phyloP scores from a whole-genome alignment of 1,139 yeast species.

The Maudiozyma humilis region DNA sequence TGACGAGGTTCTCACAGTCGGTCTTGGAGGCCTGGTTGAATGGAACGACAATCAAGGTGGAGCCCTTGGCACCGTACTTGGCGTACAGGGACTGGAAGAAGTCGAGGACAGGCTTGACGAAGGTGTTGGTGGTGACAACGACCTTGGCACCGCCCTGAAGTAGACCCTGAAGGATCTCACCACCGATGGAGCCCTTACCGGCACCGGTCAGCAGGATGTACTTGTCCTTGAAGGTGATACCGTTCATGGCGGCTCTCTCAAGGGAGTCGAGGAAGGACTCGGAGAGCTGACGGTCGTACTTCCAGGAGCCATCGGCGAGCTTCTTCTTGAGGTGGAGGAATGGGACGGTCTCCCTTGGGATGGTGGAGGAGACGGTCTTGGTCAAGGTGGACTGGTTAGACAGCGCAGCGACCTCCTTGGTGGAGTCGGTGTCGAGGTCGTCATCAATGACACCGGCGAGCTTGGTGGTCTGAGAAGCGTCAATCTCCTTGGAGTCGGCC shows the following conservation, averaged over 20 bases:
- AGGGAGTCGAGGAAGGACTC: constrained; percentile 78
- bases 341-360: constrained; percentile 84
- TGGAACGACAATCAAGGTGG: constrained; percentile 90
- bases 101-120: constrained; percentile 89
- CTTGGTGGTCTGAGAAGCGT: constrained; percentile 36
- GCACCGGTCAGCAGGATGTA: constrained; percentile 94
- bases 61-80: constrained; percentile 84
- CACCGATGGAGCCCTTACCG: constrained; percentile 98
- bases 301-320: constrained; percentile 67
- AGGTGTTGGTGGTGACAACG: constrained; percentile 90
- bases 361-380: constrained; percentile 64
- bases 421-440: constrained; percentile 48
- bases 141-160: constrained; percentile 97
- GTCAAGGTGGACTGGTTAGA: constrained; percentile 61
- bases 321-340: constrained; percentile 86
- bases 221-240: constrained; percentile 82
- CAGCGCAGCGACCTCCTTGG: constrained; percentile 78
- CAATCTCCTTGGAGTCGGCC: constrained; percentile 59
- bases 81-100: constrained; percentile 91
- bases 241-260: constrained; percentile 87
- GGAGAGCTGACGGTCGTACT: constrained; percentile 71
- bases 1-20: constrained; percentile 80
- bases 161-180: constrained; percentile 90
- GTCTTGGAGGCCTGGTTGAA: constrained; percentile 96
- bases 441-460: constrained; percentile 35